Base-by-base conservation (phyloP, 2,329 filamentous ascomycete species). In the Colletotrichum sp. region DNA sequence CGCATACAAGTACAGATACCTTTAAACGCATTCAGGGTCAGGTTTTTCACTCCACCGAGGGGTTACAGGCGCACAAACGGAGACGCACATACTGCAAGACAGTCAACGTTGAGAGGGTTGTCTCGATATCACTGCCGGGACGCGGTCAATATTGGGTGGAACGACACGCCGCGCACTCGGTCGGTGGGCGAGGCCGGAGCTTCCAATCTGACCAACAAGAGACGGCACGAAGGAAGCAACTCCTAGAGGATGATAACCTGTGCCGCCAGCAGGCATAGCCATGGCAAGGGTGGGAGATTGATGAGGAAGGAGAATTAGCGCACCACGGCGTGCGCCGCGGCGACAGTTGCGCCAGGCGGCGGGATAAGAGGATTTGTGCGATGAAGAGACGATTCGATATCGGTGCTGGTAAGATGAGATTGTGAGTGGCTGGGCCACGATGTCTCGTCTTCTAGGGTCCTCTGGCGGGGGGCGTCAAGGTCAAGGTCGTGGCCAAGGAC, bases 1-100 rank as follows among this genome's bases (percentile, higher is more conserved):
- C 49, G 36, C 26, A 66, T 24, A 67, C 21, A 73, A 39, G 73
- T 73, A 76, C 64, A 59, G 73, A 76, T 76, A 76, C 73, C 49
- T 73, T 39, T 8, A 28, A 66, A 52, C n/a, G 39, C 39, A 59
- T 63, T 67, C 30, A 26, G 32, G 44, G 73, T 69, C 55, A 63
- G 34, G 34, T 39, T 64, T 59, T 30, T 16, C 32, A 64, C 73
- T 71, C 73, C 65, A 72, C 39, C 49, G 44, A 62, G 64, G 71
- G 73, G 64, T 55, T 73, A 60, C 64, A 76, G 64, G 60, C 57
- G 59, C 70, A 60, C 64, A 69, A 60, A 73, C 57, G 59, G 70
- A 73, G 64, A 69, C 73, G 70, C 64, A 73, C 64, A 60, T 69
- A 49, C n/a, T 30, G 64, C 70, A 30, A 69, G 57, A 65, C 70